Conservation (phyloP, 2,329 filamentous ascomycete genomes). For the Fulvia fulva region DNA sequence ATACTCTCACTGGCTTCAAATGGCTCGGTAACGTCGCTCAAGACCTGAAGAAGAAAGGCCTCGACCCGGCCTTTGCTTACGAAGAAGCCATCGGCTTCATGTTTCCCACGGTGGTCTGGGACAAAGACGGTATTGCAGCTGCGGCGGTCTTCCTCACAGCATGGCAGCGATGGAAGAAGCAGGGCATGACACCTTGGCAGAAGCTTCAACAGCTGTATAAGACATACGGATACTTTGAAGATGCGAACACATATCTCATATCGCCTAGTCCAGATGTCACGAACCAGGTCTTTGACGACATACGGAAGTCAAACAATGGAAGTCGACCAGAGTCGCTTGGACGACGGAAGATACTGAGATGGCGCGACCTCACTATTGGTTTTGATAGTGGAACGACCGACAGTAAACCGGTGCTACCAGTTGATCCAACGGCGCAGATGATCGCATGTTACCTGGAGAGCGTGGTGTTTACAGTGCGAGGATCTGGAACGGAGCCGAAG, state of each 20-base stretch:
- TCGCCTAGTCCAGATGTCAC: slow-evolving; percentile 54
- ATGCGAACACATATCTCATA: slow-evolving; percentile 61
- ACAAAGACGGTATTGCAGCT: slow-evolving; percentile 62
- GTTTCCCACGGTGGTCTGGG: slow-evolving; percentile 59
- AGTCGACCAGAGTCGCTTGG: slow-evolving; percentile 40
- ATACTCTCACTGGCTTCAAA: slow-evolving; percentile 65
- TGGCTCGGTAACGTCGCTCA: slow-evolving; percentile 62
- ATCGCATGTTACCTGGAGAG: slow-evolving; percentile 58
- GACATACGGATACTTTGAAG: slow-evolving; percentile 58
- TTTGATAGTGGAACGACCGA: slow-evolving; percentile 55
- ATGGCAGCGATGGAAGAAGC: slow-evolving; percentile 47
- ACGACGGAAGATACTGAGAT: slow-evolving; percentile 50
- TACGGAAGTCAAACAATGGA: slow-evolving; percentile 41
- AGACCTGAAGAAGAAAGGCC: slow-evolving; percentile 48
- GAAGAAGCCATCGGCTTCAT: slow-evolving; percentile 66
- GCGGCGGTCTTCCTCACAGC: slow-evolving; percentile 57
- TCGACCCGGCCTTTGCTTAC: slow-evolving; percentile 55
- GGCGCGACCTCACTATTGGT: slow-evolving; percentile 60
- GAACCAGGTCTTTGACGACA: slow-evolving; percentile 51
- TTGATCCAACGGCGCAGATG: slow-evolving; percentile 59
- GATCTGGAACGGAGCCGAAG: slow-evolving; percentile 63
- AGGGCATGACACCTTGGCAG: slow-evolving; percentile 53
- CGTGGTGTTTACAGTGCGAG: slow-evolving; percentile 57
- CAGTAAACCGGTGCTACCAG: slow-evolving; percentile 52
- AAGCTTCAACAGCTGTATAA: slow-evolving; percentile 57